Evolutionary conservation across 306 rosid genomes (phyloP), one percentile per base, ranked within the genome.

Genomic region (Albizia julibrissin): DNA sequence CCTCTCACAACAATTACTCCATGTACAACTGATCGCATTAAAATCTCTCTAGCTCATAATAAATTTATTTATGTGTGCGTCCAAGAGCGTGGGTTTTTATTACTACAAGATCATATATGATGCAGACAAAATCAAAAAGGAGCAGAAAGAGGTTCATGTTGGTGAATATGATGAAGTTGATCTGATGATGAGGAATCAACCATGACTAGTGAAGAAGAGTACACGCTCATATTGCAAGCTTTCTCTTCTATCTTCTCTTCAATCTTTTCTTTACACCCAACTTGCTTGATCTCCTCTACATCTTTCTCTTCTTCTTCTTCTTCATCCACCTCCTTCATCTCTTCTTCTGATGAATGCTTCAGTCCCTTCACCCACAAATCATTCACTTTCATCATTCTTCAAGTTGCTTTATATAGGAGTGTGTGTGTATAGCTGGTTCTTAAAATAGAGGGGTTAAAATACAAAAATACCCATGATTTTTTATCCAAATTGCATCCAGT

Each of bases 81-180:
- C 58, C 58, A 50, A 50, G 21, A 50, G 21, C 21, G 58, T 50
- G 21, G 59, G 59, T 24, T 7, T 61, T 61, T 61, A 61, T 61
- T 61, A 26, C 33, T 24, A 61, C n/a, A 50, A 47, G 14, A 47
- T 37, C 52, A 13, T 29, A 62, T 26, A 14, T 26, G 5, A 4
- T 61, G 12, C 5, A 4, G 4, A 61, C 1, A 24, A 24, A 22
- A 71, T 91, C 90, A 94, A 88, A 92, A 94, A 12, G 98, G 97
- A 46, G 98, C 93, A 21, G 98, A 90, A 43, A 89, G 89, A n/a
- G 97, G 97, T 39, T 92, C 89, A 22, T 74, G 83, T 24, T 65
- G 67, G 33, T 44, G 29, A 42, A 5, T 58, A 46, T 6, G 10
- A 9, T 22, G 33, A 10, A n/a, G 66, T 3, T 76, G 85, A 31